Evolutionary conservation across 2,329 filamentous ascomycete genomes (phyloP), one percentile per base, ranked within the genome.

Genomic region (Grosmannia huntii): DNA sequence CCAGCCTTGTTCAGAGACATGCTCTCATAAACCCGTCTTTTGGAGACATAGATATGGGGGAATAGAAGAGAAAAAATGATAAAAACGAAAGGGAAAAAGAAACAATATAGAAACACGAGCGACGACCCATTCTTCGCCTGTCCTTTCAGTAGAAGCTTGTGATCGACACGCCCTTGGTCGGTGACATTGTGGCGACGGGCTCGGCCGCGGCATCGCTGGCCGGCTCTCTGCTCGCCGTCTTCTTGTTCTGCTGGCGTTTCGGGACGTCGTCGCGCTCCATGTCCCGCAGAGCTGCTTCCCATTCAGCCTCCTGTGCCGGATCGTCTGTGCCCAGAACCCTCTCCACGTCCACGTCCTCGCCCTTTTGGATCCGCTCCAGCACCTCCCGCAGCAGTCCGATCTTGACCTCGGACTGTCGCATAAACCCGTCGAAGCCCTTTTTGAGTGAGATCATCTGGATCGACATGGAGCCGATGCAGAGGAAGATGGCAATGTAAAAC

Each of bases 401-500:
- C 68, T 88, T 86, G 7, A 88, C 84, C 64, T 96, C 88, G 5
- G 90, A 85, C 64, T 84, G 83, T 55, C 91, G 83, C 67, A 78
- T 82, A 65, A 87, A 91, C 11, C 84, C 82, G 36, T 79, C 77
- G 67, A 85, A 87, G 55, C 91, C 85, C 65, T 87, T 88, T 65
- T 85, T 86, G 65, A 97, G 70, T 41, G 84, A 79, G 67, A 99
- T 86, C 78, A 94, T 88, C 66, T 96, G 89, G 65, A 99, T 96
- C 16, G 92, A 89, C 78, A 96, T 95, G 61, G 90, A 96, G 4
- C 95, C 95, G 63, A 97, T 92, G 62, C 97, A 79, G 48, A 90
- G 76, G 66, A 90, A 90, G 62, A 92, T 89, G 65, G 85, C 76
- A 64, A 92, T 89, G 70, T 85, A 94, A 67, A 90, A 92, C 0